phyloP scores from a whole-genome alignment of 257 asterid species.

The Coffea eugenioides region DNA sequence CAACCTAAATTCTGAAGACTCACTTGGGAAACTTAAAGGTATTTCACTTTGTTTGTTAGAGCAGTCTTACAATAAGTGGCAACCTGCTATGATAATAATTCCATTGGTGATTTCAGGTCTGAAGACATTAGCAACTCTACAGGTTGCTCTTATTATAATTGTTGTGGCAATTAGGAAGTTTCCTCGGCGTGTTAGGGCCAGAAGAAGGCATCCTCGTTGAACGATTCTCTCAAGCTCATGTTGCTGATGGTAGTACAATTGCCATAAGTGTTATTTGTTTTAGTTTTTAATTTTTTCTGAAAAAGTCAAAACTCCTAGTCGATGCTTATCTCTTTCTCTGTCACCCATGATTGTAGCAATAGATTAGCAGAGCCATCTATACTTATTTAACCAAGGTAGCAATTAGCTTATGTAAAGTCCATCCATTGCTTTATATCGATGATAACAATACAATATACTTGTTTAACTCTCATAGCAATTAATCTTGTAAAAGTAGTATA shows the following conservation, averaged over 20 bases:
- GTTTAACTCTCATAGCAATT: neutral
- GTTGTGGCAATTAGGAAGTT: conserved; percentile 35
- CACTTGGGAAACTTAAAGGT: conserved; percentile 57
- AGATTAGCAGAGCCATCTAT: neutral
- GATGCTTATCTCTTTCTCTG: neutral
- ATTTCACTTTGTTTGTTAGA: conserved; percentile 9
- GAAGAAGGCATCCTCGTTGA: conserved; percentile 49
- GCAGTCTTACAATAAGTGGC: neutral
- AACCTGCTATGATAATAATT: conserved; percentile 19
- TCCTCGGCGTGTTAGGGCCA: conserved; percentile 40
- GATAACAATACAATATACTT: neutral
- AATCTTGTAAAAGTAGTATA: neutral
- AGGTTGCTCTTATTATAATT: conserved; percentile 42
- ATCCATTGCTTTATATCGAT: neutral
- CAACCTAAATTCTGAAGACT: conserved; percentile 39
- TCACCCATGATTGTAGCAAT: neutral
- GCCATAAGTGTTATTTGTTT: neutral
- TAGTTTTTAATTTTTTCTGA: neutral
- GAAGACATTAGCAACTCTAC: conserved; percentile 56
- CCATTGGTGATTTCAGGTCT: conserved; percentile 49
- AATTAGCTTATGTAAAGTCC: neutral
- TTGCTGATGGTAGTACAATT: neutral
- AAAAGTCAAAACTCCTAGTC: neutral
- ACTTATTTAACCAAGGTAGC: neutral
- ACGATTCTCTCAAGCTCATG: neutral